Conservation (phyloP, 2,329 filamentous ascomycete species). For the Apiospora pterosperma region DNA sequence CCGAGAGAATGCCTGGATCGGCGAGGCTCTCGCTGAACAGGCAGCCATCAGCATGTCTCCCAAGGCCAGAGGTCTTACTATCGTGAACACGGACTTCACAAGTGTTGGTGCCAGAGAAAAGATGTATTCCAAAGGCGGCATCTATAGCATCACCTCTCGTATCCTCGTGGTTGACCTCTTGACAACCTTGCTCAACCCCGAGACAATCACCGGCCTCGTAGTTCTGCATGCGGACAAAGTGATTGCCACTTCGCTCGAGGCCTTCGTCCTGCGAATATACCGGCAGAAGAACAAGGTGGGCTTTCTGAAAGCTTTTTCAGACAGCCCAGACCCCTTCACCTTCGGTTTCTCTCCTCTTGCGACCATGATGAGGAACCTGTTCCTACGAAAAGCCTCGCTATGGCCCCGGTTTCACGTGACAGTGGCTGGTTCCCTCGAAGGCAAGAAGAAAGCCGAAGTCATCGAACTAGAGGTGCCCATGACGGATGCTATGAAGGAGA, state of each 20-base stretch:
- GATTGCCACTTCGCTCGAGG: constrained; percentile 82
- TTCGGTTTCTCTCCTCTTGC: constrained; percentile 83
- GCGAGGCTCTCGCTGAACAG: constrained; percentile 92
- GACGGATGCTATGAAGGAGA: constrained; percentile 89
- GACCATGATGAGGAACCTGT: constrained; percentile 89
- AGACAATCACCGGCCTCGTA: constrained; percentile 82
- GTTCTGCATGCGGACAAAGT: constrained; percentile 87
- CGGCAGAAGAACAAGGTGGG: constrained; percentile 91
- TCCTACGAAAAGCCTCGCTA: constrained; percentile 80
- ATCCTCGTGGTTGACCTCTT: constrained; percentile 93
- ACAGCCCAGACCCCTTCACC: constrained; percentile 87
- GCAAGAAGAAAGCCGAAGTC: constrained; percentile 89
- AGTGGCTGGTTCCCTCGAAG: constrained; percentile 85
- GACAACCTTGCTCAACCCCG: constrained; percentile 75
- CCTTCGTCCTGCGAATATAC: constrained; percentile 92
- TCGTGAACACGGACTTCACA: constrained; percentile 93
- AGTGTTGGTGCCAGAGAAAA: constrained; percentile 85
- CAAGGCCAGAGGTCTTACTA: constrained; percentile 77
- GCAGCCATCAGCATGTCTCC: constrained; percentile 83
- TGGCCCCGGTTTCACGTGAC: constrained; percentile 94
- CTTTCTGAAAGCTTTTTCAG: constrained; percentile 94
- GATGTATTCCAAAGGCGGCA: constrained; percentile 84
- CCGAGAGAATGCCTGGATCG: constrained; percentile 94
- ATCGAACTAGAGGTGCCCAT: constrained; percentile 96
- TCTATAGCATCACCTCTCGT: constrained; percentile 93